Evolutionary conservation across 1,139 yeast genomes (phyloP), one percentile per base, ranked within the genome.

Genomic region (Zygoascus sp.): DNA sequence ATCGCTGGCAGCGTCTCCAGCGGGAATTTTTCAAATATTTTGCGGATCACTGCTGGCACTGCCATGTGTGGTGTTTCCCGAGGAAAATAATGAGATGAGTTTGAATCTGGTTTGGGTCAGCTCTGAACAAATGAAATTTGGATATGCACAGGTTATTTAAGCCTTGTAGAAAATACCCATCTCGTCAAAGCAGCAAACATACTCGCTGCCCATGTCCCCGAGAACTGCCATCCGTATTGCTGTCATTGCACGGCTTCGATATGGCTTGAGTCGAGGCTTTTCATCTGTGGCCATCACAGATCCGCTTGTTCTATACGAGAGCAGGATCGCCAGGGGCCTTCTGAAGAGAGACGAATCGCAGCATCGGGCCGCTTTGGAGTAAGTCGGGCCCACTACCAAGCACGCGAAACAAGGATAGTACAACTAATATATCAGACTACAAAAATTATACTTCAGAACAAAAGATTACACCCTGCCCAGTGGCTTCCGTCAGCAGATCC

Each of bases 391-490:
- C 22, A 22, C 19, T 25, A 7, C 28, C 28, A 25, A n/a, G n/a
- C n/a, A n/a, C n/a, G 28, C 10, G 27, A 23, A 25, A 25, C 11
- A 34, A 16, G n/a, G 7, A 37, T 11, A 21, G 10, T 15, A 6
- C 2, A 21, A 2, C 28, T 42, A 35, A 34, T 15, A 16, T 17
- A 8, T 10, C 16, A 42, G 45, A 34, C 74, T 82, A 50, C 88
- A 81, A 55, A 79, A 76, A 54, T 65, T 82, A 5, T 80, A 81
- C 57, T 69, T 73, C 45, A 67, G 86, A 10, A 75, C 83, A 15
- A 69, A 77, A 28, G 81, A 80, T 56, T 83, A 83, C 59, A 58
- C 58, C 2, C 88, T 89, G 0, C 77, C 82, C 1, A 70, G 71
- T 21, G 77, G 77, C 34, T 67, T 75, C 13, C 71, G 67, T 46